Conservation (phyloP, 2,329 filamentous ascomycete species). For the Trichoderma guizhouense region DNA sequence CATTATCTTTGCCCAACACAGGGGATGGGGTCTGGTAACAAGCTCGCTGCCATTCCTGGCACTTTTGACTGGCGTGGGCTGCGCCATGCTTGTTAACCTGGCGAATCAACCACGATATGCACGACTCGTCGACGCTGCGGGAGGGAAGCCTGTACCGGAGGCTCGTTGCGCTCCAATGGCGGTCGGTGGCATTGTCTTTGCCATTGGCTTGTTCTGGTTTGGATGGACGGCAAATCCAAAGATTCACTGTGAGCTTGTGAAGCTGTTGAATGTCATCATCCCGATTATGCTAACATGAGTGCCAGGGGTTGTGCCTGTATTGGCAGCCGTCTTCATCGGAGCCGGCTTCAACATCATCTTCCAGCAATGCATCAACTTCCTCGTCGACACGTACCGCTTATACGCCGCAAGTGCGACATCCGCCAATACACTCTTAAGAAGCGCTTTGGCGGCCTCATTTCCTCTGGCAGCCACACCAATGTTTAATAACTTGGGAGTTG, state of each 20-base stretch:
- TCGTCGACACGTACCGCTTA: constrained; percentile 51
- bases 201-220: constrained; percentile 59
- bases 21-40: constrained; percentile 55
- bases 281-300: background rate
- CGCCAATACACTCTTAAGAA: constrained; percentile 58
- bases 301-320: background rate
- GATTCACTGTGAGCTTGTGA: constrained; percentile 22
- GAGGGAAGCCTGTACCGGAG: constrained; percentile 49
- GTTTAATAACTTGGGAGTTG: background rate
- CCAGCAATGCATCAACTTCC: constrained; percentile 51
- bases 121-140: constrained; percentile 36
- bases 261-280: too few species aligned
- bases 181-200: constrained; percentile 48
- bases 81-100: constrained; percentile 53
- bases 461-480: constrained; percentile 49
- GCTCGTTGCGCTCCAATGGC: constrained; percentile 59
- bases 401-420: constrained; percentile 63
- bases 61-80: constrained; percentile 53
- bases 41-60: constrained; percentile 58
- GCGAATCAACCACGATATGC: constrained; percentile 59
- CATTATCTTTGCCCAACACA: constrained; percentile 52
- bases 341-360: constrained; percentile 41
- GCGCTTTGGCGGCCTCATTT: constrained; percentile 54
- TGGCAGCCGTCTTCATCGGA: constrained; percentile 33
- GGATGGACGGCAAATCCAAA: constrained; percentile 50